Evolutionary conservation across 495 filamentous ascomycete species (phyloP).

Genomic region (Cryomyces minteri): DNA sequence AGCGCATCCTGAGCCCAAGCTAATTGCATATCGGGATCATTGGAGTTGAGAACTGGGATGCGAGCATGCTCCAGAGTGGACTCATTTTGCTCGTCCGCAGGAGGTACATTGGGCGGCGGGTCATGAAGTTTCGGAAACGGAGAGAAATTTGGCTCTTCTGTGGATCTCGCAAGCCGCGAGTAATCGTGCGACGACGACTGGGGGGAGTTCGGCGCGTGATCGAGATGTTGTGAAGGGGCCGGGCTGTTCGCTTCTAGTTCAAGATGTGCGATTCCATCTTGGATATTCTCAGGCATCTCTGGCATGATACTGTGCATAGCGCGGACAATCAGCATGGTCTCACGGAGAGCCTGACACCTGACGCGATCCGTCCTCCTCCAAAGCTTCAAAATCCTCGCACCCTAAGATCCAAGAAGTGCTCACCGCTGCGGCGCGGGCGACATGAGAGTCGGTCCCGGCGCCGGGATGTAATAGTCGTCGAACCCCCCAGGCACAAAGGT

Average conservation of each 20-base stretch:
- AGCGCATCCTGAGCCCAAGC: slow-evolving; percentile 90
- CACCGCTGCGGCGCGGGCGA: slow-evolving; percentile 85
- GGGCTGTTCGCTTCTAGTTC: slow-evolving; percentile 46
- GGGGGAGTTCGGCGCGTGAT: slow-evolving; percentile 12
- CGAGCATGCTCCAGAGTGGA: slow-evolving; percentile 69
- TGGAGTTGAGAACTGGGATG: slow-evolving; percentile 69
- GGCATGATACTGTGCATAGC: slow-evolving; percentile 41
- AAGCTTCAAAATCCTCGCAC: not conserved
- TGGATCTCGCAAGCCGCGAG: slow-evolving; percentile 9
- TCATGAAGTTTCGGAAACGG: slow-evolving; percentile 75
- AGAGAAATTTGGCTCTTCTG: slow-evolving; percentile 52
- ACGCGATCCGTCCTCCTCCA: not conserved
- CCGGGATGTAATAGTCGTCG: slow-evolving; percentile 73
- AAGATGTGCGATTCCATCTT: slow-evolving; percentile 74
- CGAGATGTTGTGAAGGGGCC: not conserved
- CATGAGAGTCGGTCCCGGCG: slow-evolving; percentile 43
- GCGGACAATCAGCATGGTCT: slow-evolving; percentile 7
- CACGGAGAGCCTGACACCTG: not conserved
- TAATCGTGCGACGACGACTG: slow-evolving; percentile 2
- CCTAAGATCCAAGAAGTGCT: slow-evolving; percentile 15
- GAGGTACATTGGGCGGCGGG: slow-evolving; percentile 76
- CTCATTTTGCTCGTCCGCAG: slow-evolving; percentile 87
- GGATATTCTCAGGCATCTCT: slow-evolving; percentile 71
- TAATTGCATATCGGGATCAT: slow-evolving; percentile 91
- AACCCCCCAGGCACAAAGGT: slow-evolving; percentile 80